Evolutionary conservation across 2,329 filamentous ascomycete species (phyloP).

Genomic region (Aspergillus sp.): DNA sequence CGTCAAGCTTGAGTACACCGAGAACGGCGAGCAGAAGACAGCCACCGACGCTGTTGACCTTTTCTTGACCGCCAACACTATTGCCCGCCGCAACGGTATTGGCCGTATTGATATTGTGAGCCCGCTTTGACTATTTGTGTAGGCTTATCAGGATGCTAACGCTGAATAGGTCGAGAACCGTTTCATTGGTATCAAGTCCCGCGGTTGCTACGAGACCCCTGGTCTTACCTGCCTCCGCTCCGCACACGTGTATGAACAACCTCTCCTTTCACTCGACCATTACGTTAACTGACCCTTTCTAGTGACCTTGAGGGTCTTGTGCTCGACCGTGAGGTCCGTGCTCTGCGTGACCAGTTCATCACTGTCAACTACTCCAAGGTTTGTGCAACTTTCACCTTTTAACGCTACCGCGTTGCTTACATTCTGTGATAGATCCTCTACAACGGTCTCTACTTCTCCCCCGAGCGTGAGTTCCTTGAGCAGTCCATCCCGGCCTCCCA

Average conservation of each 20-base stretch:
- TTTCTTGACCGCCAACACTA: constrained; percentile 69
- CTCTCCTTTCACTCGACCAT: too few relatives aligned
- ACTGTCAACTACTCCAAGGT: constrained; percentile 64
- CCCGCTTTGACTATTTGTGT: neutral
- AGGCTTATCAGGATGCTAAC: neutral
- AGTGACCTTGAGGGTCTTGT: constrained; percentile 53
- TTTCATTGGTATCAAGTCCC: constrained; percentile 76
- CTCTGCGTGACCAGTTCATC: constrained; percentile 70
- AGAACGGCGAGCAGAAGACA: constrained; percentile 51
- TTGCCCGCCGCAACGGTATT: constrained; percentile 71
- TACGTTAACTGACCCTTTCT: constrained; percentile 15
- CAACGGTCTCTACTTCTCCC: constrained; percentile 58
- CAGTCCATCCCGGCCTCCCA: constrained; percentile 62
- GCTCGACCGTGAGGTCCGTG: constrained; percentile 67
- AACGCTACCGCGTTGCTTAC: constrained; percentile 2
- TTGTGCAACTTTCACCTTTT: constrained; percentile 30
- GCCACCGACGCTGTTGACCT: constrained; percentile 68
- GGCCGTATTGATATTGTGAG: constrained; percentile 73
- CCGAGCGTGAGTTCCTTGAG: constrained; percentile 71
- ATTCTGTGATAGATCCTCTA: constrained; percentile 10
- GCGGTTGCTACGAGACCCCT: constrained; percentile 71
- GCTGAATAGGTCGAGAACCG: constrained; percentile 62
- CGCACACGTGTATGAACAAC: constrained; percentile 34
- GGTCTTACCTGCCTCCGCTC: constrained; percentile 35
- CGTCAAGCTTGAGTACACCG: constrained; percentile 61